Evolutionary conservation across 2,329 filamentous ascomycete genomes (phyloP).

Genomic region (Fonsecaea multimorphosa): DNA sequence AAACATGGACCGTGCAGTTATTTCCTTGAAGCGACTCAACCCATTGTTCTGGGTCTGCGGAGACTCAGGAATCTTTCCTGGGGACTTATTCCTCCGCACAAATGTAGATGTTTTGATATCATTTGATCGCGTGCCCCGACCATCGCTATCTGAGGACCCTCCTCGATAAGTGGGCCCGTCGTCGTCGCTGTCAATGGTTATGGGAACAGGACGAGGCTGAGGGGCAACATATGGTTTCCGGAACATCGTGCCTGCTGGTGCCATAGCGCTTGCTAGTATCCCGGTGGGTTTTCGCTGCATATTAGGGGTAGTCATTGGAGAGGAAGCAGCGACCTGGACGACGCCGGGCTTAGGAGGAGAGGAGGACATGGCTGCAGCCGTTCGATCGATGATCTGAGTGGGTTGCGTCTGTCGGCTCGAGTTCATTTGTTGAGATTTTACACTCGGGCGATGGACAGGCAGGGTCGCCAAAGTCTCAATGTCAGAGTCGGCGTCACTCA

Average conservation of each 20-base stretch:
- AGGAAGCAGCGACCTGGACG: slow-evolving; percentile 89
- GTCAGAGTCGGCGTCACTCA: slow-evolving; percentile 36
- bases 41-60: slow-evolving; percentile 43
- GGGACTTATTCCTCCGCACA: slow-evolving; percentile 47
- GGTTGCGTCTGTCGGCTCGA: slow-evolving; percentile 65
- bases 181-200: slow-evolving; percentile 61
- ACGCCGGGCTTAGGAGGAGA: slow-evolving; percentile 48
- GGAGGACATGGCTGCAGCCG: slow-evolving; percentile 39
- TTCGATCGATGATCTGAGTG: slow-evolving; percentile 62
- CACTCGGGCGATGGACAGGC: slow-evolving; percentile 45
- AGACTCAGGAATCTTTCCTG: slow-evolving; percentile 48
- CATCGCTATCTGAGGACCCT: slow-evolving; percentile 68
- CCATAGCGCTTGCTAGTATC: slow-evolving; percentile 68
- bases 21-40: slow-evolving; percentile 50
- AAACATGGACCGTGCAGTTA: slow-evolving; percentile 52
- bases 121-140: slow-evolving; percentile 53
- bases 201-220: slow-evolving; percentile 49
- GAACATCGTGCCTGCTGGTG: slow-evolving; percentile 76
- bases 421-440: slow-evolving; percentile 45
- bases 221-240: slow-evolving; percentile 56
- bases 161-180: slow-evolving; percentile 65
- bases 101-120: slow-evolving; percentile 65
- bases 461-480: slow-evolving; percentile 59
- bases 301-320: slow-evolving; percentile 65
- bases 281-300: slow-evolving; percentile 46